These are phyloP conservation scores for Backusella parvicylindrica DNA, from an alignment of 192 early-diverging fungal species.

Conservation along the genomic window DNA sequence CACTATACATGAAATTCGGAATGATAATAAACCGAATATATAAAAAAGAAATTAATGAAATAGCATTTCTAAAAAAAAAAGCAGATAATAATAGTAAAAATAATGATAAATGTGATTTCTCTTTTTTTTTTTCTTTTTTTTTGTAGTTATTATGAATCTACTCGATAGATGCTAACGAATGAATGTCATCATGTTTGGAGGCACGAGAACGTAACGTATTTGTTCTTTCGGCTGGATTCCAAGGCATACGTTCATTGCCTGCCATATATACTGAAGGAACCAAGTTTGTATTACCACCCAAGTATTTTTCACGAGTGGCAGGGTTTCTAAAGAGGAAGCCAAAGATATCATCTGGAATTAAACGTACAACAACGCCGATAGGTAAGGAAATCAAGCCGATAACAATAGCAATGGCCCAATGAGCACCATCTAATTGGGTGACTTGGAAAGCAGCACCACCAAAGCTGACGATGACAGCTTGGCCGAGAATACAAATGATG, in stretches of 20 bases:
- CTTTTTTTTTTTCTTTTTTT: too few species aligned
- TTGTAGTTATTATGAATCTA: too few species aligned
- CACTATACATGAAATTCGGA: too few species aligned
- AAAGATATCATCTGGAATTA: constrained; percentile 71
- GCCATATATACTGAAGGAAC: constrained; percentile 29
- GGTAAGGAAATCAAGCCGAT: constrained; percentile 78
- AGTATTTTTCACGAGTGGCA: constrained; percentile 16
- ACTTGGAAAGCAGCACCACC: constrained; percentile 85
- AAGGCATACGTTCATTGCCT: constrained; percentile 37
- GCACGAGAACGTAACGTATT: neutral
- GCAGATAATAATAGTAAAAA: too few species aligned
- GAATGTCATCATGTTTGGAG: neutral
- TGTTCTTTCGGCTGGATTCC: constrained; percentile 25
- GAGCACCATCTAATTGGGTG: constrained; percentile 53
- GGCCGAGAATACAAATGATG: constrained; percentile 66
- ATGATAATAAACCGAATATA: too few species aligned
- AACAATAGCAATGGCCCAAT: constrained; percentile 83
- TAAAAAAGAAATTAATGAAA: too few species aligned
- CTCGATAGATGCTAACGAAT: neutral
- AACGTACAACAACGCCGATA: constrained; percentile 77
- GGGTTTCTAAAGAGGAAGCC: constrained; percentile 32
- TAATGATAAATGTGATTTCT: too few species aligned
- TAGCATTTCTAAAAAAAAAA: too few species aligned
- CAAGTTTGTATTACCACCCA: neutral
- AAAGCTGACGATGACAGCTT: constrained; percentile 87